phyloP scores from a whole-genome alignment of 2,329 filamentous ascomycete genomes.

The Biscogniauxia marginata region DNA sequence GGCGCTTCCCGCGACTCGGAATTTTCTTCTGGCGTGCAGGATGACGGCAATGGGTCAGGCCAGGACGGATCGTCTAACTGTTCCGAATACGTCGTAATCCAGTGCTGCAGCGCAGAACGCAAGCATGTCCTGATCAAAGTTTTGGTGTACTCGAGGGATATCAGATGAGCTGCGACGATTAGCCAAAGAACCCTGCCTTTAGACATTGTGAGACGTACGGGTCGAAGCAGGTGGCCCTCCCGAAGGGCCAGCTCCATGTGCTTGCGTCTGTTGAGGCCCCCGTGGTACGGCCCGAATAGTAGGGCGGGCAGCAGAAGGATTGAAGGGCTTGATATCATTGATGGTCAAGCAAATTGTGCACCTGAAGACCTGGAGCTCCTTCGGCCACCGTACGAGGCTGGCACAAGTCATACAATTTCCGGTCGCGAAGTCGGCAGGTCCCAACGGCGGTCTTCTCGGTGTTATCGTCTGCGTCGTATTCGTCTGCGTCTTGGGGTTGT shows the following conservation, averaged over 20 bases:
- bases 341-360: conserved; percentile 83
- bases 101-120: conserved; percentile 36
- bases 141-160: conserved; percentile 62
- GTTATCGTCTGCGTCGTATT: conserved; percentile 31
- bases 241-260: conserved; percentile 14
- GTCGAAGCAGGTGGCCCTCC: conserved; percentile 12
- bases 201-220: conserved; percentile 20
- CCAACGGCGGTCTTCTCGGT: conserved; percentile 28
- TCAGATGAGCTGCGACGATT: conserved; percentile 22
- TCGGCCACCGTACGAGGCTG: conserved; percentile 76
- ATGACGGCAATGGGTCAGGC: conserved; percentile 14
- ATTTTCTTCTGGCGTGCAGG: conserved; percentile 21
- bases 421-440: conserved; percentile 54
- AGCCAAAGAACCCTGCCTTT: conserved; percentile 10
- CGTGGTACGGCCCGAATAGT: conserved; percentile 17
- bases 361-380: conserved; percentile 69
- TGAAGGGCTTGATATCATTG: conserved; percentile 66
- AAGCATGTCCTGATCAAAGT: conserved; percentile 46
- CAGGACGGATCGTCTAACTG: conserved; percentile 8
- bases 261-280: conserved; percentile 13
- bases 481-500: conserved; percentile 24
- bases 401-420: conserved; percentile 86
- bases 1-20: conserved; percentile 14
- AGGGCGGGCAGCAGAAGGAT: conserved; percentile 24
- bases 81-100: conserved; percentile 17